Evolutionary conservation across 306 rosid species (phyloP), one percentile per base, ranked within the genome.

Genomic region (Begonia loranthoides): DNA sequence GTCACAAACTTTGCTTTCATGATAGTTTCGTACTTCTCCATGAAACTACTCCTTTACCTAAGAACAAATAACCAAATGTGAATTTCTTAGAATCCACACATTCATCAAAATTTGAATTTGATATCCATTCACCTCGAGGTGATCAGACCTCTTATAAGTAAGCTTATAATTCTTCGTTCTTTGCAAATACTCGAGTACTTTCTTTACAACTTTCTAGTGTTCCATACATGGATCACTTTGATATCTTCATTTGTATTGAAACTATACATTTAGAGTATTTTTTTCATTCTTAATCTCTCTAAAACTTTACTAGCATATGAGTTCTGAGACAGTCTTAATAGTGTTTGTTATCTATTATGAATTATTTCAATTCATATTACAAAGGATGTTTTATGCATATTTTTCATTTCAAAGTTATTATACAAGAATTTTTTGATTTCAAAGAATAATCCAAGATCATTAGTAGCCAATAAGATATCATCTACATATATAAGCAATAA

Each of bases 301-400:
- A 56, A 7, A 10, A 28, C 13, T 34, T 10, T 53, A 28, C 36
- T 17, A 10, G 36, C 15, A 55, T 55, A 41, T 9, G 2, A 11
- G 19, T 56, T 56, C 49, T 22, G 8, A 45, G 19, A 56, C 51
- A 56, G 44, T 13, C 60, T 50, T 22, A 56, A 56, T 16, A 56
- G 10, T 17, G 3, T 2, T 41, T 22, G 10, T 56, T 40, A 51
- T 12, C 41, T 13, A 51, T 22, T 41, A 12, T 3, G 5, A 0
- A 51, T 21, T 28, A 51, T 28, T 22, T 51, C 15, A 4, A 28
- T 39, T 10, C 43, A 6, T 12, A 51, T 51, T 15, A 12, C 2
- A 24, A 21, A 51, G 14, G 39, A 21, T 51, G 41, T 1, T 17
- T 51, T 16, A 10, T 10, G 40, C 17, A 24, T 51, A 19, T 51